These are phyloP conservation scores for Monosporozyma servazzii DNA, from an alignment of 805 yeast genomes.

Conservation along the genomic window DNA sequence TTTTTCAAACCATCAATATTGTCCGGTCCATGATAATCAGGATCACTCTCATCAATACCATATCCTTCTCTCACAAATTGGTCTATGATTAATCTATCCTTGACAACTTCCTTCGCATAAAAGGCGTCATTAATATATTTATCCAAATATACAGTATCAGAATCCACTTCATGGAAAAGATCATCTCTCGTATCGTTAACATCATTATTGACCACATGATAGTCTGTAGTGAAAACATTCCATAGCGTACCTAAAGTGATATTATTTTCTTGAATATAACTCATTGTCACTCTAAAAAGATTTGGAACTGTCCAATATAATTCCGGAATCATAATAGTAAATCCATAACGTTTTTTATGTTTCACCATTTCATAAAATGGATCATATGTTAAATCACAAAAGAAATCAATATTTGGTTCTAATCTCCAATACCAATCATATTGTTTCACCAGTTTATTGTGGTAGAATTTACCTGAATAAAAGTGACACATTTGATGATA, in stretches of 20 bases:
- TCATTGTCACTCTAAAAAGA: slow-evolving; percentile 61
- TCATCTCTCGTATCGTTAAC: slow-evolving; percentile 15
- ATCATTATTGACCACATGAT: slow-evolving; percentile 29
- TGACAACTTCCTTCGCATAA: slow-evolving; percentile 11
- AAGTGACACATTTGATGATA: slow-evolving; percentile 96
- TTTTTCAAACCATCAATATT: slow-evolving; percentile 28
- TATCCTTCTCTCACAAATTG: slow-evolving; percentile 15
- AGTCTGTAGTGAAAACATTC: slow-evolving; percentile 49
- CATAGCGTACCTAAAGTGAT: slow-evolving; percentile 55
- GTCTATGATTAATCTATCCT: slow-evolving; percentile 28
- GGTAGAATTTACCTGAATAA: slow-evolving; percentile 73
- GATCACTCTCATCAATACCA: not conserved
- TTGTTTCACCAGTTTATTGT: slow-evolving; percentile 61
- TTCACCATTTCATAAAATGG: slow-evolving; percentile 77
- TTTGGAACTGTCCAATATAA: slow-evolving; percentile 74
- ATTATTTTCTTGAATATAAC: slow-evolving; percentile 42
- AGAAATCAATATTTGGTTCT: slow-evolving; percentile 86
- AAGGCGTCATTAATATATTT: slow-evolving; percentile 25
- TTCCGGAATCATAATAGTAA: slow-evolving; percentile 71
- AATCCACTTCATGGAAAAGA: not conserved
- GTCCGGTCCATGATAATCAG: slow-evolving; percentile 2
- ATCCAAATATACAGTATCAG: slow-evolving; percentile 17
- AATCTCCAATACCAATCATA: slow-evolving; percentile 95
- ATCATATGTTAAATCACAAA: slow-evolving; percentile 86
- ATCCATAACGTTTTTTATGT: slow-evolving; percentile 69